Conservation (phyloP, 169 alveolate species). For the Cryptosporidium sp. region DNA sequence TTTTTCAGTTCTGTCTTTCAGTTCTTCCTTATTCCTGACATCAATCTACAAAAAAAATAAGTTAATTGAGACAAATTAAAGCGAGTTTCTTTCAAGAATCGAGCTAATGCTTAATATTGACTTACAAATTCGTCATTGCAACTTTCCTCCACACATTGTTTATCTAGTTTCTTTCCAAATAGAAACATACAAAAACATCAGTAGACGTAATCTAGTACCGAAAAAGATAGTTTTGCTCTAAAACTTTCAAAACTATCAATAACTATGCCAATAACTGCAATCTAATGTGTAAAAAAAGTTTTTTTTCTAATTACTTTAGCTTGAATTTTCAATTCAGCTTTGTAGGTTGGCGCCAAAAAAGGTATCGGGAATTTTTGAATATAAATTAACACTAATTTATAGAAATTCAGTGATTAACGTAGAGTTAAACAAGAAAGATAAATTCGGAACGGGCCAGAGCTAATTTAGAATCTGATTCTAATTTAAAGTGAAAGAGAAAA, state of each 20-base stretch:
- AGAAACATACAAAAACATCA: slow-evolving; percentile 9
- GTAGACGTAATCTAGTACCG: background rate
- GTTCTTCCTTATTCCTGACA: background rate
- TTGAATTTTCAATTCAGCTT: background rate
- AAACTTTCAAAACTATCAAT: background rate
- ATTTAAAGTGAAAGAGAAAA: too few relatives aligned
- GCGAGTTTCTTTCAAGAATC: background rate
- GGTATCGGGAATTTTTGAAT: background rate
- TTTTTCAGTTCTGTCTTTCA: background rate
- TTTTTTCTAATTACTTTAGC: background rate
- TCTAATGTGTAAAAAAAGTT: background rate
- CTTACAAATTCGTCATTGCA: slow-evolving; percentile 59
- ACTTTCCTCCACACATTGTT: slow-evolving; percentile 64
- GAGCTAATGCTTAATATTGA: background rate
- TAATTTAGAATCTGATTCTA: too few relatives aligned
- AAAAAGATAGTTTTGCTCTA: too few relatives aligned
- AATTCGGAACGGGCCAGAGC: too few relatives aligned
- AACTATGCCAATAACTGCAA: background rate
- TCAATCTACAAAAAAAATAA: background rate
- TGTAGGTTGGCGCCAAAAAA: background rate
- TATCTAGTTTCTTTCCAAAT: slow-evolving; percentile 33
- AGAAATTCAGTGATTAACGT: background rate
- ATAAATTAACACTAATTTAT: background rate
- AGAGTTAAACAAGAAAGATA: background rate
- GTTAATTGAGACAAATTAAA: background rate